These are phyloP conservation scores for Trichocladium antarcticum DNA, from an alignment of 495 filamentous ascomycete genomes.

Conservation along the genomic window DNA sequence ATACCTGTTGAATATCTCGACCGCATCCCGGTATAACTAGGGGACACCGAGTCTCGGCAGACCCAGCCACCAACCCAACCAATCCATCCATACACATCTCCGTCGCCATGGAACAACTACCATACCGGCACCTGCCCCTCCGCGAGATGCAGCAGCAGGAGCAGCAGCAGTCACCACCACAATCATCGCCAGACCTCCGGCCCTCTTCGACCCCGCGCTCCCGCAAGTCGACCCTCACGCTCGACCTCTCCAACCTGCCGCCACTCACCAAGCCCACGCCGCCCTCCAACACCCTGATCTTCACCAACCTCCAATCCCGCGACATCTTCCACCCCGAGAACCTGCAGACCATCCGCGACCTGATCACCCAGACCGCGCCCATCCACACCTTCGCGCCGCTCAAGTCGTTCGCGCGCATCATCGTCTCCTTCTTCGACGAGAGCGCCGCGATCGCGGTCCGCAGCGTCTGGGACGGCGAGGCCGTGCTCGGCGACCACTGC, in stretches of 20 bases:
- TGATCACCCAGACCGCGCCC: slow-evolving; percentile 55
- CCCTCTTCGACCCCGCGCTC: slow-evolving; percentile 14
- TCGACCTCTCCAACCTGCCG: slow-evolving; percentile 75
- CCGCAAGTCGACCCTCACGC: slow-evolving; percentile 46
- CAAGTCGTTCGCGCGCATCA: slow-evolving; percentile 82
- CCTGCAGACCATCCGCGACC: slow-evolving; percentile 61
- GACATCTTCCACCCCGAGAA: slow-evolving; percentile 69
- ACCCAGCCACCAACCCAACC: not conserved
- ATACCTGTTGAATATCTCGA: too few species aligned
- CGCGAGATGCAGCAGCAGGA: not conserved
- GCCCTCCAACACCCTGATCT: slow-evolving; percentile 87
- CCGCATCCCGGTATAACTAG: too few species aligned
- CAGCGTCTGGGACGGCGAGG: slow-evolving; percentile 56
- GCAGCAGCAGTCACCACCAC: slow-evolving; percentile 6
- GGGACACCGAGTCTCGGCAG: not conserved
- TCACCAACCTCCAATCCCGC: slow-evolving; percentile 73
- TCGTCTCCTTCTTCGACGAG: slow-evolving; percentile 70
- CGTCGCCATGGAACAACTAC: slow-evolving; percentile 4
- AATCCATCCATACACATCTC: not conserved
- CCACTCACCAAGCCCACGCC: slow-evolving; percentile 66
- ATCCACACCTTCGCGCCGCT: slow-evolving; percentile 86
- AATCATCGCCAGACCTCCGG: slow-evolving; percentile 12
- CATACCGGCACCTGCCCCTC: not conserved
- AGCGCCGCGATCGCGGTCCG: slow-evolving; percentile 64
- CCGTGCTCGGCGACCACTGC: slow-evolving; percentile 56